A percentile compares a stretch with the other conserved stretches of the same genome.
These are phyloP conservation scores for Coemansia sp. DNA, from an alignment of 192 early-diverging fungal species.

Conservation along the genomic window DNA sequence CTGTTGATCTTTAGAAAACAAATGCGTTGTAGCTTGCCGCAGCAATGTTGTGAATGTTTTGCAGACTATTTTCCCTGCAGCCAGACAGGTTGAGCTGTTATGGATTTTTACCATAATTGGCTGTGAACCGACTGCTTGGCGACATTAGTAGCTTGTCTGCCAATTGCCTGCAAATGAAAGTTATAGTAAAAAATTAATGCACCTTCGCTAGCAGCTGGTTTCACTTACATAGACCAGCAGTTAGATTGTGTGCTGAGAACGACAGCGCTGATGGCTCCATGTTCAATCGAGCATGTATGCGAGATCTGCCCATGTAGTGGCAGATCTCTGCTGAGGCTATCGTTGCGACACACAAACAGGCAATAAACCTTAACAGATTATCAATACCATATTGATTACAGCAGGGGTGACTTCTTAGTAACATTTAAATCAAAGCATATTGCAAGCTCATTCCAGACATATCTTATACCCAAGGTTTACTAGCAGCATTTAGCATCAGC, in stretches of 20 bases:
- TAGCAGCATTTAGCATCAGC: too few species aligned
- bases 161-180: neutral
- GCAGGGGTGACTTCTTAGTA: too few species aligned
- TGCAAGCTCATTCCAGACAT: too few species aligned
- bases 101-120: neutral
- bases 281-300: neutral
- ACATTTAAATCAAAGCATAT: neutral
- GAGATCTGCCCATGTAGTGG: neutral
- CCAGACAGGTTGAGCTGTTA: neutral
- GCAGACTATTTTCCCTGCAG: neutral
- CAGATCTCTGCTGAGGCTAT: neutral
- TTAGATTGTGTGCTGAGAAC: constrained; percentile 6
- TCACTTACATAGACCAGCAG: neutral
- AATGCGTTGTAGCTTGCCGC: too few species aligned
- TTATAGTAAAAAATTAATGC: neutral
- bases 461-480: too few species aligned
- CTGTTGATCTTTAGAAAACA: neutral
- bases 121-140: neutral
- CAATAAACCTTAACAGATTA: too few species aligned
- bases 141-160: neutral
- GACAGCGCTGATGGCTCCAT: neutral
- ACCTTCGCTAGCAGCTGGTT: constrained; percentile 4
- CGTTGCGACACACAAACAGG: neutral
- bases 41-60: too few species aligned
- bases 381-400: too few species aligned